Evolutionary conservation across 805 yeast genomes (phyloP).

Genomic region (Crinitomyces ghanaensis): DNA sequence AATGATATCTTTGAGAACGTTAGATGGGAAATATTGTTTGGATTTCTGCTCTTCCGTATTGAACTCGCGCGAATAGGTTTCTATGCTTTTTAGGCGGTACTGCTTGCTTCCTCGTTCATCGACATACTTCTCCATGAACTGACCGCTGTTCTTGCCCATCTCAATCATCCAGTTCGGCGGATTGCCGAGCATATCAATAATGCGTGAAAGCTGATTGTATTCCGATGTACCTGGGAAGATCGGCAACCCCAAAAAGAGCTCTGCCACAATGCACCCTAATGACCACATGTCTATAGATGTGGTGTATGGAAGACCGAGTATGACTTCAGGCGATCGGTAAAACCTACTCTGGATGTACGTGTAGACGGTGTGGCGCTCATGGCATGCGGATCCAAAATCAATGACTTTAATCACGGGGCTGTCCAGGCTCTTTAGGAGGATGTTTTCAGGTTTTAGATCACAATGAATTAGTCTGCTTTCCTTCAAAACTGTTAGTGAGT

Average conservation of each 20-base stretch:
- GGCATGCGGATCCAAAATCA: constrained; percentile 94
- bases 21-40: constrained; percentile 66
- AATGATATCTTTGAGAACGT: constrained; percentile 59
- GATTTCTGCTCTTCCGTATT: constrained; percentile 58
- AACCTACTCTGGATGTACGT: constrained; percentile 89
- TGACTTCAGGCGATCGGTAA: constrained; percentile 90
- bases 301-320: constrained; percentile 83
- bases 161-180: constrained; percentile 98
- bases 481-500: constrained; percentile 69
- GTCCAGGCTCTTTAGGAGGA: constrained; percentile 66
- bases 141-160: constrained; percentile 74
- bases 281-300: constrained; percentile 98
- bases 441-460: constrained; percentile 94
- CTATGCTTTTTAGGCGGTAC: constrained; percentile 36
- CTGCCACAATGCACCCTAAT: constrained; percentile 84
- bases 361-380: constrained; percentile 77
- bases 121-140: constrained; percentile 46
- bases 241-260: constrained; percentile 82
- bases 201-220: constrained; percentile 77
- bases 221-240: constrained; percentile 92
- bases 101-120: constrained; percentile 27
- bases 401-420: constrained; percentile 82
- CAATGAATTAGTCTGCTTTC: constrained; percentile 84
- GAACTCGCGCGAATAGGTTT: constrained; percentile 38
- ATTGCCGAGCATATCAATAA: constrained; percentile 64